Evolutionary conservation across 768 basidiomycete genomes (phyloP), one percentile per base, ranked within the genome.

Genomic region (Lactifluus piperatus): DNA sequence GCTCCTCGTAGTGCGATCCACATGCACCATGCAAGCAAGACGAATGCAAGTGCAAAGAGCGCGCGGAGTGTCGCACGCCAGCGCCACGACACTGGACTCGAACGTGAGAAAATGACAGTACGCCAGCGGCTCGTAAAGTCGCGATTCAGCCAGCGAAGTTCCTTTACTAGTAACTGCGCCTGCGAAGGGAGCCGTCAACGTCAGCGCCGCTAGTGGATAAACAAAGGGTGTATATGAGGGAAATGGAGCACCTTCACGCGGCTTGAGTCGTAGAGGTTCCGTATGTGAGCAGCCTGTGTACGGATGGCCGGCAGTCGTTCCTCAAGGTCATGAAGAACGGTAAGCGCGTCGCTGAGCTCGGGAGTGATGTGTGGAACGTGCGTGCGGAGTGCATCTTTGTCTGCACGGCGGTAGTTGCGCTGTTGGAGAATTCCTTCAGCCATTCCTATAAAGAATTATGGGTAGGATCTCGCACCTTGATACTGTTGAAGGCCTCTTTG

Each of bases 61-160:
- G 65, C 64, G 30, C 87, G 82, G 75, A 88, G 79, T 34, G 81
- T 71, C 6, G 73, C 70, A 67, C 84, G 88, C 86, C 84, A 87
- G 44, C 79, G 78, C 75, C 78, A 77, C 22, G 86, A 86, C 20
- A 90, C 87, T 1, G 88, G 88, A 50, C 83, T 82, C 2, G 77
- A 76, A 3, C 83, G 76, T 0, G 86, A 84, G 75, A 90, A 90
- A 65, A 90, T 82, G 71, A 83, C 85, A 24, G 77, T 70, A 44
- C 86, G 79, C 81, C 85, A 86, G 14, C 88, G 84, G 83, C 68
- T 85, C 83, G 58, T 86, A 84, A 88, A 84, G 57, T 86, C 84
- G 0, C 84, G 89, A 69, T 89, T 88, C 26, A 89, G 76, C 88
- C 88, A 91, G 54, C 76, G 76, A 47, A 90, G 74, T 57, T 84